Conservation (phyloP, 2,329 filamentous ascomycete genomes). For the Elsinoe necatrix region DNA sequence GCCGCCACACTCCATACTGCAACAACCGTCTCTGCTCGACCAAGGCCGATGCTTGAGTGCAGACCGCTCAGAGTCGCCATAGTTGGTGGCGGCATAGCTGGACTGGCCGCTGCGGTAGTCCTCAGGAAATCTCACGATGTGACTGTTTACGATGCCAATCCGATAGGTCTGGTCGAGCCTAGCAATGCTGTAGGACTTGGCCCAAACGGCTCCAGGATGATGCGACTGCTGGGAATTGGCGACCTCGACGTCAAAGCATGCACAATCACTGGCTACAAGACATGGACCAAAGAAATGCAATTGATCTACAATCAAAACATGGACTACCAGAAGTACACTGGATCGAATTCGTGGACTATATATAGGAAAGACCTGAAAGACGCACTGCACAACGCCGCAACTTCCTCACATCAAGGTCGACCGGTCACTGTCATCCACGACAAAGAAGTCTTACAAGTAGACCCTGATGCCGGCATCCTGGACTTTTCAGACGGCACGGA, state of each 20-base stretch:
- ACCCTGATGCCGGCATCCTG: constrained; percentile 2
- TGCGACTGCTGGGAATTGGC: not conserved
- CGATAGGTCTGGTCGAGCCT: not conserved
- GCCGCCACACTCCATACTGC: not conserved
- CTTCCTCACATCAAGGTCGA: not conserved
- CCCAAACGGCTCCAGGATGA: not conserved
- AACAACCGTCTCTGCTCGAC: not conserved
- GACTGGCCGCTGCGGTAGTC: constrained; percentile 15
- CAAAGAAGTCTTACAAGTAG: not conserved
- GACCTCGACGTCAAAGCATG: constrained; percentile 6
- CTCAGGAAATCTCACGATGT: constrained; percentile 15
- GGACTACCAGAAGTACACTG: constrained; percentile 11
- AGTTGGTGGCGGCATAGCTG: constrained; percentile 17
- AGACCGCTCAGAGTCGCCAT: constrained; percentile 15
- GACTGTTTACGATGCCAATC: constrained; percentile 7
- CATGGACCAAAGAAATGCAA: constrained; percentile 8
- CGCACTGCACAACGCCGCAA: not conserved
- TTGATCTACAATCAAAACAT: constrained; percentile 6
- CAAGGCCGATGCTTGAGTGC: not conserved
- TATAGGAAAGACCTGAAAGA: not conserved
- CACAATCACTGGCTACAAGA: constrained; percentile 10
- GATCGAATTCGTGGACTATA: constrained; percentile 7
- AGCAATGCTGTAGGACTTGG: constrained; percentile 14
- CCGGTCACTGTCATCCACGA: not conserved
- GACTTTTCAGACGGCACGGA: constrained; percentile 1